Base-by-base conservation (phyloP, 306 rosid species). In the Arachis hypogaea region DNA sequence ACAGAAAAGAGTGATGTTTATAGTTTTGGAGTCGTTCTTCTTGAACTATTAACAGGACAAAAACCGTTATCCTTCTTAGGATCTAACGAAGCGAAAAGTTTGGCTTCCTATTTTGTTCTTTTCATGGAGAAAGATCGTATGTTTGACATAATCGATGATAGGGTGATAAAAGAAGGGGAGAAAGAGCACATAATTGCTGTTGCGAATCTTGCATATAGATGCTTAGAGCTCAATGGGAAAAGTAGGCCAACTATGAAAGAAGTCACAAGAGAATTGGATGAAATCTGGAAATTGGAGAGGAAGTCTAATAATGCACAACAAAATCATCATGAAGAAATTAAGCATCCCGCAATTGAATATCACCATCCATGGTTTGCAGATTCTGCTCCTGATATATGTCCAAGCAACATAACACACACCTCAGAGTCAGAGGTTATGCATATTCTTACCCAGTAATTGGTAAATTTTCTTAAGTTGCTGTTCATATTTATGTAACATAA, bases 181-280 rank as follows among this genome's bases (percentile, higher is more conserved):
- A 51, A 9, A 30, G 71, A 78, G 7, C 71, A 74, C 6, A 33
- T 78, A 3, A 9, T 44, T 7, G 71, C 0, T 2, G 59, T 75
- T 66, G 84, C 85, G 7, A 57, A 76, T 11, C 76, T 83, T 52
- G 82, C 82, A 5, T 16, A 43, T 4, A 77, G 80, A 30, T 77
- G 87, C 49, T 59, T 84, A 63, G 41, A 64, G 14, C 30, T 73
- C 63, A 64, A 42, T 7, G 82, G 85, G 12, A 80, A n/a, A 66
- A 63, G 69, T 8, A 56, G 82, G 6, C 82, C 87, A 2, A 67
- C 66, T 0, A 72, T 79, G 87, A 75, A 56, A 71, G 83, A 83
- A 63, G 81, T 83, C 2, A 28, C 69, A 9, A 45, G 54, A 14
- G 79, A 75, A 30, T 57, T 83, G 28, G 80, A 77, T 22, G 18